phyloP scores from a whole-genome alignment of 345 rosid genomes.

The Bruguiera gymnorhiza region DNA sequence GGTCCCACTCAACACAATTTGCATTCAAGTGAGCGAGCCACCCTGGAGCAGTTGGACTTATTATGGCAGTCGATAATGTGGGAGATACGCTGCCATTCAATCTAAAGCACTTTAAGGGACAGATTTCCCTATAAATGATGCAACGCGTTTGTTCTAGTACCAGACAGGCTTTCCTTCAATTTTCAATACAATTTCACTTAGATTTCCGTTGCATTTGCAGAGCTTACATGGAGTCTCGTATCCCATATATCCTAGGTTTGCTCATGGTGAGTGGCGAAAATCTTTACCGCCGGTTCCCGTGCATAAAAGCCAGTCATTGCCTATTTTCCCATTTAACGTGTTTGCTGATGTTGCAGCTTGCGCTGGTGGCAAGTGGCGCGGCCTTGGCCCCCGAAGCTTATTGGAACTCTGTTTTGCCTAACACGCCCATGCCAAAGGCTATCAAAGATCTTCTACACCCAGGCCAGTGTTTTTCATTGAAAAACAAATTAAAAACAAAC shows the following conservation, averaged over 20 bases:
- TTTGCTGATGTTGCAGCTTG: slow-evolving; percentile 32
- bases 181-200: neutral
- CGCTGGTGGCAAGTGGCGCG: slow-evolving; percentile 45
- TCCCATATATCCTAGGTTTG: slow-evolving; percentile 22
- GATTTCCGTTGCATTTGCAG: neutral
- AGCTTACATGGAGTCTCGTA: slow-evolving; percentile 32
- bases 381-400: slow-evolving; percentile 44
- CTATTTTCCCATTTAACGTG: neutral
- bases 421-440: slow-evolving; percentile 57
- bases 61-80: slow-evolving; percentile 11
- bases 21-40: slow-evolving; percentile 32
- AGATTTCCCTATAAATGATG: slow-evolving; percentile 21
- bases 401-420: slow-evolving; percentile 56
- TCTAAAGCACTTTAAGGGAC: neutral
- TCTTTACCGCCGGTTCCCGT: too few species aligned
- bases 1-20: neutral
- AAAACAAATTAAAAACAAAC: neutral
- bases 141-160: neutral
- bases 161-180: neutral
- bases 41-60: slow-evolving; percentile 37
- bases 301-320: neutral
- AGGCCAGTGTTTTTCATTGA: slow-evolving; percentile 18
- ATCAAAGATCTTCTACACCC: slow-evolving; percentile 43
- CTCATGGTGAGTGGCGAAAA: too few species aligned
- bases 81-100: slow-evolving; percentile 8